These are phyloP conservation scores for Stemphylium lycopersici DNA, from an alignment of 2,329 filamentous ascomycete genomes.

Conservation along the genomic window DNA sequence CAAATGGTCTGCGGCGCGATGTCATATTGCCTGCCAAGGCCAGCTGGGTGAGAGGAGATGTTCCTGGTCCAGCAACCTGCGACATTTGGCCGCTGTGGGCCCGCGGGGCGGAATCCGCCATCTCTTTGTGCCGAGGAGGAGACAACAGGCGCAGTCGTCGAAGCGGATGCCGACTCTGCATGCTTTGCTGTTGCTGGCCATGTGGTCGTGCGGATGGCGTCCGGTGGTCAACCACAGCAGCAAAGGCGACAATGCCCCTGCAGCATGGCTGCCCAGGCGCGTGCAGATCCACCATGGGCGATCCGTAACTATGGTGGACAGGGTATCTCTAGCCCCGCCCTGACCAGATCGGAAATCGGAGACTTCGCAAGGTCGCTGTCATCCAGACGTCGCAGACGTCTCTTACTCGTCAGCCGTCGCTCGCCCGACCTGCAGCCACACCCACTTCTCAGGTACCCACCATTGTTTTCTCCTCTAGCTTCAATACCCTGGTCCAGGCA, in stretches of 20 bases:
- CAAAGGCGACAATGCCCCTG: conserved; percentile 38
- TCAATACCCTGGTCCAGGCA: conserved; percentile 34
- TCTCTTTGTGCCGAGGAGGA: neutral
- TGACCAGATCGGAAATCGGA: conserved; percentile 47
- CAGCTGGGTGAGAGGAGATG: conserved; percentile 26
- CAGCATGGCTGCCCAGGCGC: conserved; percentile 41
- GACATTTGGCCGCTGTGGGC: conserved; percentile 33
- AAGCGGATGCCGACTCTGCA: neutral
- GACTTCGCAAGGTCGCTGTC: conserved; percentile 38
- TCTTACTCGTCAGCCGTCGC: conserved; percentile 32
- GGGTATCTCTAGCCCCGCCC: conserved; percentile 42
- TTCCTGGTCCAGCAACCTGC: conserved; percentile 21
- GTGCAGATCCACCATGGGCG: conserved; percentile 45
- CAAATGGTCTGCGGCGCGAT: conserved; percentile 17
- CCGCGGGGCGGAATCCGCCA: conserved; percentile 19
- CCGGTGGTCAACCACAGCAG: conserved; percentile 14
- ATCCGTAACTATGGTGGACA: conserved; percentile 48
- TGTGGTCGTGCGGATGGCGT: conserved; percentile 3
- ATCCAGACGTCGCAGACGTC: conserved; percentile 26
- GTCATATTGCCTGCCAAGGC: conserved; percentile 24
- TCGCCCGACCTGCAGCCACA: conserved; percentile 45
- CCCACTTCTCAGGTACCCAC: conserved; percentile 41
- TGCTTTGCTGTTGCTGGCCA: neutral
- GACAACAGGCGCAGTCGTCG: neutral
- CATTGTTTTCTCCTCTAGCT: conserved; percentile 34